Base-by-base conservation (phyloP, 768 basidiomycete species). In the Tylopilus intermedius region DNA sequence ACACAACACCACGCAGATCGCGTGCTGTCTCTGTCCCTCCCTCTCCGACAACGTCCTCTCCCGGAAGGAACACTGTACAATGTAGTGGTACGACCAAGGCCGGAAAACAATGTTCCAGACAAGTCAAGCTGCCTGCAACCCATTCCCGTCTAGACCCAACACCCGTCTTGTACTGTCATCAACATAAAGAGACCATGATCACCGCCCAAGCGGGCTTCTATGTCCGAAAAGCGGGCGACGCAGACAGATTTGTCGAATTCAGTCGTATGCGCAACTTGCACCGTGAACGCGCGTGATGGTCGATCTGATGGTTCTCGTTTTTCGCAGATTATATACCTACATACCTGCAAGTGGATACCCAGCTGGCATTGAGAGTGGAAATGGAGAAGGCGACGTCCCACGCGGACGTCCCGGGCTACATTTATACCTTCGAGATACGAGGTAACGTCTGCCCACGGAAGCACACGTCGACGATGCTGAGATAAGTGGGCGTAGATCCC, bases 381-480 rank as follows among this genome's bases (percentile, higher is more conserved):
- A 84, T 84, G 81, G 74, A 74, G 56, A 79, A 77, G 39, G 62
- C 76, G 10, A 73, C 72, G 4, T 79, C 86, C 4, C 52, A 61
- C 3, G 76, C 79, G 8, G 89, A 92, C 57, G 77, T 75, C 18
- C 72, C 78, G 5, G 90, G 90, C 0, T 90, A 87, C 60, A 91
- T 93, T 46, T 93, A 93, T 58, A 79, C 82, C 0, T 92, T 85
- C 64, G 86, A 91, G 66, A 86, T 92, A 51, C 76, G 81, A 65
- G 85, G 87, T 87, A 64, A 42, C 66, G 58, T 49, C 14, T 30
- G 1, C 8, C 24, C 24, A 21, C 29, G 18, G 1, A 10, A 8
- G 6, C 21, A 33, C 8, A 29, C 5, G 8, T 54, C 10, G 33
- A 40, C 42, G 38, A 52, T 58, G 62, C 62, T 47, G 21, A 21